Conservation (phyloP, 2,329 filamentous ascomycete genomes). For the Xylaria arbuscula region DNA sequence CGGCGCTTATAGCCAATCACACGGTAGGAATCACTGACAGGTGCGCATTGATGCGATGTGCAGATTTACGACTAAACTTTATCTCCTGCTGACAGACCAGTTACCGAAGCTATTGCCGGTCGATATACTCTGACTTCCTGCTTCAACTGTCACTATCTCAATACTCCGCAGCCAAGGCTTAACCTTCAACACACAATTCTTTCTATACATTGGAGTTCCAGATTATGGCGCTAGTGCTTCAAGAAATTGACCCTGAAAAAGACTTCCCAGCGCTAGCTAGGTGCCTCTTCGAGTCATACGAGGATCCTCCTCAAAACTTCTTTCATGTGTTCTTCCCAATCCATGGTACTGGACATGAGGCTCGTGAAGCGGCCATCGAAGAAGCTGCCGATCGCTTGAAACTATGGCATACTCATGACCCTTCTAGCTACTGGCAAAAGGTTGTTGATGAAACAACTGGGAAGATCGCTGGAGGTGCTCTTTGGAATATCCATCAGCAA, state of each 20-base stretch:
- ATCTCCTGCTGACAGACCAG: not conserved
- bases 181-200: not conserved
- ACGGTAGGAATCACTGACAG: not conserved
- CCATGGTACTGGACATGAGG: conserved; percentile 37
- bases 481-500: conserved; percentile 40
- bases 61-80: not conserved
- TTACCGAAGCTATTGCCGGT: not conserved
- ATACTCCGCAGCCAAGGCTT: not conserved
- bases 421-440: conserved; percentile 35
- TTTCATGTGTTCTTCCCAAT: conserved; percentile 46
- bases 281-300: conserved; percentile 45
- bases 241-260: conserved; percentile 32
- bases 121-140: not conserved
- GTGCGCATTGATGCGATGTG: not conserved
- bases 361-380: conserved; percentile 40
- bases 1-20: not conserved
- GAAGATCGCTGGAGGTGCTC: conserved; percentile 25
- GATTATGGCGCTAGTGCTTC: conserved; percentile 36
- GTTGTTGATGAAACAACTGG: conserved; percentile 29
- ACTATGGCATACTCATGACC: conserved; percentile 30
- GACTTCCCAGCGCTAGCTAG: conserved; percentile 46
- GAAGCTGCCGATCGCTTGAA: conserved; percentile 38
- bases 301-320: conserved; percentile 45
- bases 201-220: not conserved
- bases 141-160: not conserved